phyloP scores from a whole-genome alignment of 495 filamentous ascomycete species.

The Pyrenula massariospora region DNA sequence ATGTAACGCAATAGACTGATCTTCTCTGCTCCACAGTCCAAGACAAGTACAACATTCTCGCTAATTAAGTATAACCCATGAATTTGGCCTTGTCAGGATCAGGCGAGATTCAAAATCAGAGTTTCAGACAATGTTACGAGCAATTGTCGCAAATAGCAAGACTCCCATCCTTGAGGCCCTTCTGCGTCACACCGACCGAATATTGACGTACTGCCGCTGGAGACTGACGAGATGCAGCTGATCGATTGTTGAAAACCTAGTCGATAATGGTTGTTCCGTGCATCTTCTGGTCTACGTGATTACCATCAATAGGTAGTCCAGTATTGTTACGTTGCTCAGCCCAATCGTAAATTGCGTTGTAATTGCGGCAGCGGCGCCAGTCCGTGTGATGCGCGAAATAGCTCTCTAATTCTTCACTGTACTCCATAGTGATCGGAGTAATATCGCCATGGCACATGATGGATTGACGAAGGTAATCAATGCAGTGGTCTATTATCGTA shows the following conservation, averaged over 20 bases:
- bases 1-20: not conserved
- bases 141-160: not conserved
- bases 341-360: not conserved
- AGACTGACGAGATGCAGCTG: not conserved
- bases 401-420: not conserved
- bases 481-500: constrained; percentile 15
- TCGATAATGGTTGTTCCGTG: not conserved
- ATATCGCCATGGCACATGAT: constrained; percentile 18
- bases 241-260: not conserved
- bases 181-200: not conserved
- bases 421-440: constrained; percentile 9
- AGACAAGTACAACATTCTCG: not conserved
- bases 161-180: not conserved
- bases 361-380: not conserved
- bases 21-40: not conserved
- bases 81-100: not conserved
- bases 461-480: constrained; percentile 20
- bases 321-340: not conserved
- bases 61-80: not conserved
- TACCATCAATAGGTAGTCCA: not conserved
- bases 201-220: not conserved
- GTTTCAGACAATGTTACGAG: too few relatives aligned
- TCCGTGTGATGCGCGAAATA: not conserved
- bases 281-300: not conserved
- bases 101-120: not conserved